Evolutionary conservation across 2,329 filamentous ascomycete genomes (phyloP).

Genomic region (Zarea fungicola): DNA sequence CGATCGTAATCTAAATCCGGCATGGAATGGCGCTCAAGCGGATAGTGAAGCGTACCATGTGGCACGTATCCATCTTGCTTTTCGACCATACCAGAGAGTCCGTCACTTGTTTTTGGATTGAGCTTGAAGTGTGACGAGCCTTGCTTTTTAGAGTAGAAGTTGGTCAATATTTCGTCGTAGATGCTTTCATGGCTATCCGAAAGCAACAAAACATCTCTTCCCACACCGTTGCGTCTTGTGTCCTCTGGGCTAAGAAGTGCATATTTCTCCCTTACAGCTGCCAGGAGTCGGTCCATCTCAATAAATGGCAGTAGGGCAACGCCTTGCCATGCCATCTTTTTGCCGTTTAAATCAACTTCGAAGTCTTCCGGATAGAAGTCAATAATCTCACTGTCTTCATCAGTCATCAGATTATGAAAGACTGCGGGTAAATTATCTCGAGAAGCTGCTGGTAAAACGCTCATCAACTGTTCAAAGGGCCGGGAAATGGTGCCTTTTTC

Average conservation of each 20-base stretch:
- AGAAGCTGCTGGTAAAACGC: conserved; percentile 88
- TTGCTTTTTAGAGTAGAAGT: conserved; percentile 90
- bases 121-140: conserved; percentile 62
- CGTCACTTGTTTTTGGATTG: conserved; percentile 68
- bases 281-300: conserved; percentile 78
- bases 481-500: conserved; percentile 79
- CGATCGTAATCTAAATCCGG: conserved; percentile 78
- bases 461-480: conserved; percentile 98
- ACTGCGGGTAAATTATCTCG: conserved; percentile 83
- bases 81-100: conserved; percentile 72
- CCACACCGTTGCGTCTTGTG: conserved; percentile 68
- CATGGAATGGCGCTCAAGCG: conserved; percentile 65
- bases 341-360: conserved; percentile 87
- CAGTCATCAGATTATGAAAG: conserved; percentile 87
- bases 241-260: conserved; percentile 74
- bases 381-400: conserved; percentile 83
- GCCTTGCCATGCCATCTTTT: conserved; percentile 98
- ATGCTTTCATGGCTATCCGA: conserved; percentile 74
- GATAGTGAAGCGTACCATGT: conserved; percentile 73
- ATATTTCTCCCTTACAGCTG: conserved; percentile 78
- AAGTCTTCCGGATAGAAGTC: conserved; percentile 98
- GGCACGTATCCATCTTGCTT: conserved; percentile 83
- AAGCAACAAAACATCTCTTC: conserved; percentile 76
- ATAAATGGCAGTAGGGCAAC: conserved; percentile 93
- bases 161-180: conserved; percentile 76